Base-by-base conservation (phyloP, 1,284 basidiomycete genomes). In the Ustilago cynodontis region DNA sequence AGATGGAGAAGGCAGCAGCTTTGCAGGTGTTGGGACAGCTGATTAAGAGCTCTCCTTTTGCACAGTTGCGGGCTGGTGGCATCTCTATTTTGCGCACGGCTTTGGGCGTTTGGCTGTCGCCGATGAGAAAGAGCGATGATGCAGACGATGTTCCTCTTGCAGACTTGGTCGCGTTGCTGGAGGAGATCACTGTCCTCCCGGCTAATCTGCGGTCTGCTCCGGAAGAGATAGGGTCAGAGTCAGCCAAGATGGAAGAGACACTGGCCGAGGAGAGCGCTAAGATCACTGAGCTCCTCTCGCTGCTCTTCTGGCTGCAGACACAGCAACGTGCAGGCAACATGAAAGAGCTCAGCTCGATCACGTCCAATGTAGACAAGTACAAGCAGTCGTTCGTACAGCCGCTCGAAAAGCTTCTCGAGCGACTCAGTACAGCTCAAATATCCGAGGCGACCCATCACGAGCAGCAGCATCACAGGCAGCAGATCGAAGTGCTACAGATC, bases 1-100 rank as follows among this genome's bases (percentile, higher is more conserved):
- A 43, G 59, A 41, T 61, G 69, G 65, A 77, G 8, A 41, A 18
- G 18, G 24, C 10, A 14, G 37, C 58, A 1, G 64, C 69, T 13
- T 2, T 78, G 33, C 59, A 54, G 45, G 43, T 68, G 28, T 7
- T 77, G 9, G 69, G 50, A 14, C 72, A 80, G 52, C 52, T 80
- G 18, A 63, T 80, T 26, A 41, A 51, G 3, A 59, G 57, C 16
- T 79, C 79, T 45, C 80, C 80, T 13, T 82, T 79, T 61, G 57
- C 73, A 5, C 80, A 82, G 57, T 29, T 82, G 51, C 71, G 67
- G 0, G 68, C 72, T 29, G 80, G 62, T 1, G 73, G 56, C 3
- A 53, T 75, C 20, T 60, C 71, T 11, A 65, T 78, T 16, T 39
- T 78, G 26, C 64, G 73, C 8, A 49, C 31, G 2, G 49, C 52